Percentiles rank a stretch among this genome's conserved stretches.
These are phyloP conservation scores for Brassica rapa DNA, from an alignment of 345 rosid species.

Conservation along the genomic window DNA sequence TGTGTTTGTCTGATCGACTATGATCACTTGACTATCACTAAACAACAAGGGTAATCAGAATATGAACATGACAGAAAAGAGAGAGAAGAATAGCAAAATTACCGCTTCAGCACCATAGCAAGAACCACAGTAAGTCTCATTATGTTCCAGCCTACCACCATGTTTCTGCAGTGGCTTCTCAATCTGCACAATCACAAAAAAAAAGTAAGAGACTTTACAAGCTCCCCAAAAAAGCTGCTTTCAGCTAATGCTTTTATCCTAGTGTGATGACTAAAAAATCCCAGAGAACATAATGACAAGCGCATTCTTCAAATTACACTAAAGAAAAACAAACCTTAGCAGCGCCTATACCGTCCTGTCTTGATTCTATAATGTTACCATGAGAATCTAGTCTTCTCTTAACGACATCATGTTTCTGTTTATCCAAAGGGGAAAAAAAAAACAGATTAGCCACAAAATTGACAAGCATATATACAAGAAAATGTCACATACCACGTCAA, in stretches of 20 bases:
- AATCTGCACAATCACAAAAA: slow-evolving; percentile 54
- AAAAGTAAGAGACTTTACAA: slow-evolving; percentile 9
- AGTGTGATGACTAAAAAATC: neutral
- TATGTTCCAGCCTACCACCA: slow-evolving; percentile 97
- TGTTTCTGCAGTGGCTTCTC: slow-evolving; percentile 93
- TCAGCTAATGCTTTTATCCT: neutral
- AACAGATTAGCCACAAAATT: neutral
- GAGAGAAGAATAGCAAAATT: slow-evolving; percentile 26
- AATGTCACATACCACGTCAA: slow-evolving; percentile 74
- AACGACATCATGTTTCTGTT: slow-evolving; percentile 88
- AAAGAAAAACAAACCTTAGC: slow-evolving; percentile 56
- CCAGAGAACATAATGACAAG: neutral
- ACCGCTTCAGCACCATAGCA: slow-evolving; percentile 92
- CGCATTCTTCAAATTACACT: neutral
- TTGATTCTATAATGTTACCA: slow-evolving; percentile 78
- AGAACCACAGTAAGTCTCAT: slow-evolving; percentile 93
- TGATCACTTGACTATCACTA: slow-evolving; percentile 9
- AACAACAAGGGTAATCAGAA: neutral
- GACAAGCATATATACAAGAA: neutral
- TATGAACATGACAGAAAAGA: no score
- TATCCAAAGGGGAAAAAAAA: slow-evolving; percentile 10
- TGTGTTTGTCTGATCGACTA: neutral
- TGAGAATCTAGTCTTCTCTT: slow-evolving; percentile 76
- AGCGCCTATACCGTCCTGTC: slow-evolving; percentile 88
- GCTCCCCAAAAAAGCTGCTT: neutral